Conservation (phyloP, 2,329 filamentous ascomycete species). For the Lachnellula suecica region DNA sequence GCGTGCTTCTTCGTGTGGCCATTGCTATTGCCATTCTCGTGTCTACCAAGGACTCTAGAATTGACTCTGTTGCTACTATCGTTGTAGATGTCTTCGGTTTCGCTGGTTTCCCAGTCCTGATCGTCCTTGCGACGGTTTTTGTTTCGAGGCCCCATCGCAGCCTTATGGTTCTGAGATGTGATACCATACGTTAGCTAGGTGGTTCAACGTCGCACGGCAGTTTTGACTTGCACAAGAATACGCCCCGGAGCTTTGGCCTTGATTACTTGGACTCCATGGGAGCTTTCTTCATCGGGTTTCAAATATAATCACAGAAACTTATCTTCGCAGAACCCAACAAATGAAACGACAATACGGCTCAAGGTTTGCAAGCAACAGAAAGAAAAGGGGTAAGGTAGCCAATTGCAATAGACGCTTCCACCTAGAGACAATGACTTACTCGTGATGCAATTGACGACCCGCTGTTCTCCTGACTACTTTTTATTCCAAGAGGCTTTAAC, state of each 20-base stretch:
- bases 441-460: background rate
- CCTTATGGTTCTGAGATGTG: background rate
- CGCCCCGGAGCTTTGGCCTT: too few relatives aligned
- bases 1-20: conserved; percentile 2
- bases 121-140: conserved; percentile 6
- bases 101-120: conserved; percentile 8
- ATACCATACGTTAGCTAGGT: conserved; percentile 3
- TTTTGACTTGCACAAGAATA: too few relatives aligned
- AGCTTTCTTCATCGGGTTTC: too few relatives aligned
- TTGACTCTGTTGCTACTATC: background rate
- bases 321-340: too few relatives aligned
- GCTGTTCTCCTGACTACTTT: background rate
- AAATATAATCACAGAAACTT: too few relatives aligned
- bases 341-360: too few relatives aligned
- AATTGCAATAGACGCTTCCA: too few relatives aligned
- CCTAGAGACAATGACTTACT: too few relatives aligned
- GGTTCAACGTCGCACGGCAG: conserved; percentile 1
- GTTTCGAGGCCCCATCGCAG: background rate
- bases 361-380: too few relatives aligned
- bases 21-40: conserved; percentile 6
- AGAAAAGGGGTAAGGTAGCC: too few relatives aligned
- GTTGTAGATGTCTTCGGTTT: conserved; percentile 3
- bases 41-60: too few relatives aligned
- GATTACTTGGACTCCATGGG: too few relatives aligned
- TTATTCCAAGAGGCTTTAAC: background rate